Percentiles rank a stretch among this genome's conserved stretches.
These are phyloP conservation scores for Neofusicoccum ribis DNA, from an alignment of 2,329 filamentous ascomycete species.

Conservation along the genomic window DNA sequence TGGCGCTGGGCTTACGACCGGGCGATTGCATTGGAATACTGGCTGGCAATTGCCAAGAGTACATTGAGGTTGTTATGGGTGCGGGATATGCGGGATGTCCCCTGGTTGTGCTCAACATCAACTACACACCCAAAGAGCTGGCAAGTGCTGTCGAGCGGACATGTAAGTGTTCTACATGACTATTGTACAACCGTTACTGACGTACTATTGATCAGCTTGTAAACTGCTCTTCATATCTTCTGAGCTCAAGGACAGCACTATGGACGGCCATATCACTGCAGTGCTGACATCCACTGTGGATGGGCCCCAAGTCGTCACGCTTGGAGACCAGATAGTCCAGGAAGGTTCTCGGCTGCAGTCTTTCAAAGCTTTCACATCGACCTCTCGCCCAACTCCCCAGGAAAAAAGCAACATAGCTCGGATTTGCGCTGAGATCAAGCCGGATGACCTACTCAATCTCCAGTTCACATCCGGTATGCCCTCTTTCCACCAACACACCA, in stretches of 20 bases:
- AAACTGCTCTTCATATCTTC: neutral
- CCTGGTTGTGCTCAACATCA: neutral
- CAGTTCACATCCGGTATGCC: slow-evolving; percentile 97
- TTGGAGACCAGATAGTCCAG: neutral
- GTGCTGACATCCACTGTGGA: neutral
- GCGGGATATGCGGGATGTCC: neutral
- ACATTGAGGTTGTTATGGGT: neutral
- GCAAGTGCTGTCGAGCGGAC: neutral
- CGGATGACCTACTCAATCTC: slow-evolving; percentile 82
- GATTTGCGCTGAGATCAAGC: slow-evolving; percentile 26
- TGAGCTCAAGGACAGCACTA: neutral
- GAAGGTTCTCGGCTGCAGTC: neutral
- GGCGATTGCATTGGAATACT: neutral
- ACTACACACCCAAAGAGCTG: neutral
- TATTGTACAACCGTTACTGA: neutral
- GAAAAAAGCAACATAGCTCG: neutral
- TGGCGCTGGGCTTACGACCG: neutral
- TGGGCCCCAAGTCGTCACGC: neutral
- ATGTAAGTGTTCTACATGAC: neutral
- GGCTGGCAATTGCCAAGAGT: neutral
- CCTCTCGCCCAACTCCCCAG: neutral
- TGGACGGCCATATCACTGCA: neutral
- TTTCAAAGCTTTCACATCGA: neutral
- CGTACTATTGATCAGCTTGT: neutral
- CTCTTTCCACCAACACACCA: slow-evolving; percentile 30